Evolutionary conservation across 495 filamentous ascomycete genomes (phyloP), one percentile per base, ranked within the genome.

Genomic region (Penicillium silybi): DNA sequence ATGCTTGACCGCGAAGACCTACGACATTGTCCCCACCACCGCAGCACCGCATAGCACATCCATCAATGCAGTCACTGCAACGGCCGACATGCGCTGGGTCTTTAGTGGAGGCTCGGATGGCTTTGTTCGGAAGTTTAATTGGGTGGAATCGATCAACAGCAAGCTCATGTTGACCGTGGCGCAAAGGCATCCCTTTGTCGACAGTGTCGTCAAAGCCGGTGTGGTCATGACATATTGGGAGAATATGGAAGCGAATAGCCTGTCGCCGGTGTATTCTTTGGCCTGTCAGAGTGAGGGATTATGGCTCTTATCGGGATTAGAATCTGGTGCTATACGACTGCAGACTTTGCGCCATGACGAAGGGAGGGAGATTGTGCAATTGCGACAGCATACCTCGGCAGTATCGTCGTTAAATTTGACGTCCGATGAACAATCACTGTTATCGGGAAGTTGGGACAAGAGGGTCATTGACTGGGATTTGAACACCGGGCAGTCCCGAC

Each of bases 391-490:
- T 61, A 90, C 86, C 3, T 95, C 90, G 19, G 93, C 93, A 2
- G 92, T 99, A 23, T 96, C 91, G 11, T 89, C 93, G 19, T 72
- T 99, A 16, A 85, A 80, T 13, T 74, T 99, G 32, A 83, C 88
- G 0, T 79, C 84, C 3, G 91, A 97, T 56, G 93, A 99, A 71
- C 83, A 82, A 60, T 91, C 87, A 25, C 78, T 97, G 34, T 73
- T 99, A 3, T 96, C 91, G 13, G 93, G 93, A 2, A 92, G 90
- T 69, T 99, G 93, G 93, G 93, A 99, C 65, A 96, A 95, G 70
- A 83, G 79, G 16, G 83, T 97, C 7, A 82, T 88, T 44, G 90
- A 99, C 61, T 99, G 93, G 93, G 93, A 99, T 63, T 66, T 99
- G 27, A 90, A 97, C 57, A 93, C 85, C 3, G 95, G 95, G 4